Evolutionary conservation across 441 rosid genomes (phyloP), one percentile per base, ranked within the genome.

Genomic region (Gossypium laxum): DNA sequence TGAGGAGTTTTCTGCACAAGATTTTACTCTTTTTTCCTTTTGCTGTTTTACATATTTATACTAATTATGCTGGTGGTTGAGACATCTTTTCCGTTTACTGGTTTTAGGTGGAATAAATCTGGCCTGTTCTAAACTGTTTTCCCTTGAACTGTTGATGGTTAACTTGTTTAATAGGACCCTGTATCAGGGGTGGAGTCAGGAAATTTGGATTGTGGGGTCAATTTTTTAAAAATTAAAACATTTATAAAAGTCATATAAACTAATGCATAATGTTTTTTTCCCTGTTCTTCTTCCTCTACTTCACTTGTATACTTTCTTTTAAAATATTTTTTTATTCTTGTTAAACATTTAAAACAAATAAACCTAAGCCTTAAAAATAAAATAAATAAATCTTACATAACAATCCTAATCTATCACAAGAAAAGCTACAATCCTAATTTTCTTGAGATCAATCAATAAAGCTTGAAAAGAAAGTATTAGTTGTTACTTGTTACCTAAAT

Each of bases 61-160:
- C 58, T 54, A 54, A 21, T 52, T 52, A 2, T 63, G 22, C 18
- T 43, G 69, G 28, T 63, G 45, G 52, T 41, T 63, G 68, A 63
- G 43, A 28, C 52, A 12, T 43, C 45, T 41, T 11, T 6, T 17
- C 10, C 54, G 11, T 4, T 12, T 64, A 38, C 8, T 43, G 17
- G 30, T 18, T 21, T 64, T 43, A 19, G 69, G 12, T 63, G 52
- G 69, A 19, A 19, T 19, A 19, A 41, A 2, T 64, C 32, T 4
- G 52, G 30, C 69, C 17, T 43, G 10, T 43, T 12, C 54, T 19
- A 4, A 64, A 4, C 52, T 63, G 10, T 41, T 63, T 63, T 63
- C 30, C 43, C 32, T 41, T 63, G 30, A 38, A 43, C 32, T 4
- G 54, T 43, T 64, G 69, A 43, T 12, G n/a, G 32, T 10, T 11